Conservation (phyloP, 192 early-diverging fungal genomes). For the Umbelopsis isabellina region DNA sequence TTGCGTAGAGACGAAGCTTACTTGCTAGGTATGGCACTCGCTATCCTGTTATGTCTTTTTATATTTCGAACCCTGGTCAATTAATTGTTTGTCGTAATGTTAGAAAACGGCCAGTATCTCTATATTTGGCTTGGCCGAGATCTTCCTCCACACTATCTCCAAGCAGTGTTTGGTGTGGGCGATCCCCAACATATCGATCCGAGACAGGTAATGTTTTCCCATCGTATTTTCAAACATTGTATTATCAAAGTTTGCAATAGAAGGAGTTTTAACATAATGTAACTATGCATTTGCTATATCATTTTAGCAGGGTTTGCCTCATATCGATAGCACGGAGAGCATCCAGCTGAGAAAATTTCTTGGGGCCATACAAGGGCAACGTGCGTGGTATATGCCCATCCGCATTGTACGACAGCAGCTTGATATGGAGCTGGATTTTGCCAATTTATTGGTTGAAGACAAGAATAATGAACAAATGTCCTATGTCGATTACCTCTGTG, state of each 20-base stretch:
- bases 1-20: conserved; percentile 9
- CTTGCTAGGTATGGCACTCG: conserved; percentile 2
- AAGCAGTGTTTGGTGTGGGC: conserved; percentile 80
- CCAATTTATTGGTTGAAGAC: conserved; percentile 83
- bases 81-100: conserved; percentile 19
- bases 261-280: not conserved
- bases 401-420: conserved; percentile 84
- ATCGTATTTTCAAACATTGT: not conserved
- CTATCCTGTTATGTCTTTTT: not conserved
- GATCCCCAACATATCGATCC: conserved; percentile 74
- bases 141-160: conserved; percentile 61
- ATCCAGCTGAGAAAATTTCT: conserved; percentile 67
- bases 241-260: not conserved
- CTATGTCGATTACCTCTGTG: conserved; percentile 92
- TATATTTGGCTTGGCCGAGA: conserved; percentile 90
- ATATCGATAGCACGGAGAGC: conserved; percentile 60
- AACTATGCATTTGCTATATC: not conserved
- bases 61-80: conserved; percentile 2
- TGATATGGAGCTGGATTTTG: conserved; percentile 86
- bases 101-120: conserved; percentile 78
- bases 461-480: conserved; percentile 84
- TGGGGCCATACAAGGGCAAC: conserved; percentile 58
- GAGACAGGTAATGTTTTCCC: conserved; percentile 50
- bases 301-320: conserved; percentile 64
- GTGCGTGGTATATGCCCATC: conserved; percentile 65